phyloP scores from a whole-genome alignment of 108 stramenopile species.

The Cylindrotheca fusiformis region DNA sequence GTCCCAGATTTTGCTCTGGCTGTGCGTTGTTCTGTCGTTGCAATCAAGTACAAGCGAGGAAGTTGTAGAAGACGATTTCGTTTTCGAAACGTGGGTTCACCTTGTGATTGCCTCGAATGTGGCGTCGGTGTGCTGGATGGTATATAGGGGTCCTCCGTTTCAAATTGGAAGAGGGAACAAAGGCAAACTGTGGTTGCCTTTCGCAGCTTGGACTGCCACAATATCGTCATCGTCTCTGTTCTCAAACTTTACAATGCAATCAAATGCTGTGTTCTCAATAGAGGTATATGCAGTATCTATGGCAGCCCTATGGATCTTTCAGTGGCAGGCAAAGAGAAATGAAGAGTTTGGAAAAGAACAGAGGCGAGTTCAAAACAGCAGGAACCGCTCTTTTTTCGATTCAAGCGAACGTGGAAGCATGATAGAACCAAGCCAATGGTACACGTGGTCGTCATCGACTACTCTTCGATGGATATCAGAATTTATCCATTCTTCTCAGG shows the following conservation, averaged over 20 bases:
- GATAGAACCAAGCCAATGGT: conserved; percentile 22
- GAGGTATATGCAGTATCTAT: conserved; percentile 5
- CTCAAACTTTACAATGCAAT: neutral
- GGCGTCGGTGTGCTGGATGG: neutral
- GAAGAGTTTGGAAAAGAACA: neutral
- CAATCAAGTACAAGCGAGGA: neutral
- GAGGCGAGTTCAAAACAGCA: neutral
- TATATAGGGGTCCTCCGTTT: neutral
- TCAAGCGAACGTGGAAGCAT: neutral
- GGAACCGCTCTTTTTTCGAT: neutral
- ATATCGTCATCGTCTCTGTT: neutral
- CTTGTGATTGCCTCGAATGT: conserved; percentile 17
- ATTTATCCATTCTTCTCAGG: neutral
- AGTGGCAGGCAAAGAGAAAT: conserved; percentile 6
- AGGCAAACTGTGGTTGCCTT: neutral
- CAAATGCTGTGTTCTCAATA: conserved; percentile 1
- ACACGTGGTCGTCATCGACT: conserved; percentile 14
- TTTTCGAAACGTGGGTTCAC: conserved; percentile 20
- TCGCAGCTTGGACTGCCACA: conserved; percentile 17
- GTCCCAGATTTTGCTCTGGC: conserved; percentile 14
- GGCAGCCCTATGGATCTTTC: conserved; percentile 1
- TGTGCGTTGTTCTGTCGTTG: conserved; percentile 7
- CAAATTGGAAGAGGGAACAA: neutral
- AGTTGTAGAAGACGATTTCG: neutral
- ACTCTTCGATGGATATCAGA: conserved; percentile 20